A percentile compares a stretch with the other conserved stretches of the same genome.
phyloP scores from a whole-genome alignment of 192 early-diverging fungal genomes.

The Dispira parvispora region DNA sequence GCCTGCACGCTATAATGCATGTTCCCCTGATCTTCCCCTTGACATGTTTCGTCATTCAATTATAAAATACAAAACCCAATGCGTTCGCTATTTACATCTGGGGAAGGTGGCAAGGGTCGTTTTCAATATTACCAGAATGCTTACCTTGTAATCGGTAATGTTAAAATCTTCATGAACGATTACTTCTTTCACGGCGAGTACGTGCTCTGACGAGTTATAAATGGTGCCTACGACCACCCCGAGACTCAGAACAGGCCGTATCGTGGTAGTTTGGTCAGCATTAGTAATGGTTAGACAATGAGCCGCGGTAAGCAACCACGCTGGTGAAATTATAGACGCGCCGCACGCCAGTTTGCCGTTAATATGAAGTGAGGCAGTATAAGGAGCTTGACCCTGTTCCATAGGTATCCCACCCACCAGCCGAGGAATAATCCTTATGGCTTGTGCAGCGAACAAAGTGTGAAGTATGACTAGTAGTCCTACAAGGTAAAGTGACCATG shows the following conservation, averaged over 20 bases:
- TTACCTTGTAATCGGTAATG: slow-evolving; percentile 1
- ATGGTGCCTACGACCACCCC: background rate
- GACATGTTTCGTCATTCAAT: background rate
- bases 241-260: background rate
- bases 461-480: too few relatives aligned
- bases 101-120: background rate
- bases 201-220: background rate
- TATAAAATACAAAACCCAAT: background rate
- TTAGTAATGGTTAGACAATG: slow-evolving; percentile 22
- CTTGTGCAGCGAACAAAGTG: too few relatives aligned
- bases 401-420: too few relatives aligned
- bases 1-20: background rate
- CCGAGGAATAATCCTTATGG: too few relatives aligned
- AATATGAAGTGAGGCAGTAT: slow-evolving; percentile 25
- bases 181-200: background rate
- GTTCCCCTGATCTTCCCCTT: background rate
- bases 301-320: slow-evolving; percentile 31
- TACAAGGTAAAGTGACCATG: too few relatives aligned
- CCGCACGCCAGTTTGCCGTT: slow-evolving; percentile 23
- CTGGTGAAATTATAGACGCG: slow-evolving; percentile 24
- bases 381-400: slow-evolving; percentile 20
- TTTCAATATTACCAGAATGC: background rate
- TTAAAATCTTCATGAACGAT: background rate
- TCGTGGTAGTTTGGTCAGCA: background rate
- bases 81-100: background rate